phyloP scores from a whole-genome alignment of 305 asterid genomes.

The Solanum hybrid region DNA sequence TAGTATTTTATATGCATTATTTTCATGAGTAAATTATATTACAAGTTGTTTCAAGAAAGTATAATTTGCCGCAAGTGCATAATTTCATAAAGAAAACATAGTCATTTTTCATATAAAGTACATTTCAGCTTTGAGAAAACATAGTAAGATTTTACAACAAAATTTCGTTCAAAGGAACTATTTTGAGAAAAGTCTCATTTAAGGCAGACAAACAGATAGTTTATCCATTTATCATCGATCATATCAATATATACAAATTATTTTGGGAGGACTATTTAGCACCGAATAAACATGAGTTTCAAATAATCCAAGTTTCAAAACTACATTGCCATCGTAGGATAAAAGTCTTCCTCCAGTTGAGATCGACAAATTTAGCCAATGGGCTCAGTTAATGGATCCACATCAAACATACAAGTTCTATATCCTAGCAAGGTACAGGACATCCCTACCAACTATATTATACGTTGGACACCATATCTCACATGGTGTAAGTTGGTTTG shows the following conservation, averaged over 20 bases:
- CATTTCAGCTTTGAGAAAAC: neutral
- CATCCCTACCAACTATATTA: too few species aligned
- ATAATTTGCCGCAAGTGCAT: neutral
- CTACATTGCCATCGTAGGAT: too few species aligned
- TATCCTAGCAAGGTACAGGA: too few species aligned
- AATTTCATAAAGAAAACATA: neutral
- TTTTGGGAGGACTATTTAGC: neutral
- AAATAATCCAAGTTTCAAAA: too few species aligned
- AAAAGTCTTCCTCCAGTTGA: too few species aligned
- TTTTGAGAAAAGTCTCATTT: neutral
- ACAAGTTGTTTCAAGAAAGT: neutral
- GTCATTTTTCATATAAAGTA: neutral
- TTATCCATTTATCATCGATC: neutral
- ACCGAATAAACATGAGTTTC: neutral
- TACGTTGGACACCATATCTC: neutral
- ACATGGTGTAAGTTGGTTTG: too few species aligned
- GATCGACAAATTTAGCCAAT: too few species aligned
- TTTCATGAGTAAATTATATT: neutral
- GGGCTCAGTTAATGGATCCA: too few species aligned
- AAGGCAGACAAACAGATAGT: neutral
- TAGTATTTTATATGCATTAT: neutral
- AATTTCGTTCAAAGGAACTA: neutral
- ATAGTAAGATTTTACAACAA: neutral
- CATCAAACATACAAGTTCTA: too few species aligned
- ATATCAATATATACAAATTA: too few species aligned